Percentiles rank a stretch among this genome's conserved stretches.
phyloP scores from a whole-genome alignment of 2,329 filamentous ascomycete species.

The Penicillium janthinellum region DNA sequence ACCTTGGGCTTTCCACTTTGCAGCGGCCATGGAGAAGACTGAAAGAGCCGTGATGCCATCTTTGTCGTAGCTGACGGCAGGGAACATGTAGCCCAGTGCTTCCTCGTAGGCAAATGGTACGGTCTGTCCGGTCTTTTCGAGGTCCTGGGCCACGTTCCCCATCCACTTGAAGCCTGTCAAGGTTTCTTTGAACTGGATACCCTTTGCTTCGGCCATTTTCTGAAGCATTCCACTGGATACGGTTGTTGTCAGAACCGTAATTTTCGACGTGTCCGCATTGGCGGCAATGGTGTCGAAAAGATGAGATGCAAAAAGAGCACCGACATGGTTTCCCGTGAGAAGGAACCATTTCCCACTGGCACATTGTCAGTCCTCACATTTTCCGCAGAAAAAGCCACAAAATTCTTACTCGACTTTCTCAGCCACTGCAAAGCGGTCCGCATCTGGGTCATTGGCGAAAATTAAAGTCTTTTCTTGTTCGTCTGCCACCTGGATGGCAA shows the following conservation, averaged over 20 bases:
- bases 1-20: constrained; percentile 53
- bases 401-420: constrained; percentile 53
- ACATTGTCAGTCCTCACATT: background rate
- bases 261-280: constrained; percentile 38
- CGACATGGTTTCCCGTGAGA: constrained; percentile 67
- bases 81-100: constrained; percentile 68
- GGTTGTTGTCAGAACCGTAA: constrained; percentile 63
- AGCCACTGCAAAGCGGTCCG: constrained; percentile 64
- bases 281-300: constrained; percentile 52
- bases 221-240: constrained; percentile 66
- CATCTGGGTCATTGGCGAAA: constrained; percentile 66
- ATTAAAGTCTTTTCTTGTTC: constrained; percentile 53
- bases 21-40: constrained; percentile 59
- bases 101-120: constrained; percentile 65
- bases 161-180: constrained; percentile 71
- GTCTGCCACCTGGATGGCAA: constrained; percentile 60
- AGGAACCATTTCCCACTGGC: constrained; percentile 57
- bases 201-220: constrained; percentile 57
- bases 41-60: constrained; percentile 64
- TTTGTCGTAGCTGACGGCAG: constrained; percentile 64
- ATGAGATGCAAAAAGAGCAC: constrained; percentile 61
- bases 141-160: constrained; percentile 60
- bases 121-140: constrained; percentile 53
- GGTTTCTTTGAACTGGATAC: constrained; percentile 62
- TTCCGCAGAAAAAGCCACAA: background rate